Evolutionary conservation across 495 filamentous ascomycete genomes (phyloP), one percentile per base, ranked within the genome.

Genomic region (Aspergillus nidulans): DNA sequence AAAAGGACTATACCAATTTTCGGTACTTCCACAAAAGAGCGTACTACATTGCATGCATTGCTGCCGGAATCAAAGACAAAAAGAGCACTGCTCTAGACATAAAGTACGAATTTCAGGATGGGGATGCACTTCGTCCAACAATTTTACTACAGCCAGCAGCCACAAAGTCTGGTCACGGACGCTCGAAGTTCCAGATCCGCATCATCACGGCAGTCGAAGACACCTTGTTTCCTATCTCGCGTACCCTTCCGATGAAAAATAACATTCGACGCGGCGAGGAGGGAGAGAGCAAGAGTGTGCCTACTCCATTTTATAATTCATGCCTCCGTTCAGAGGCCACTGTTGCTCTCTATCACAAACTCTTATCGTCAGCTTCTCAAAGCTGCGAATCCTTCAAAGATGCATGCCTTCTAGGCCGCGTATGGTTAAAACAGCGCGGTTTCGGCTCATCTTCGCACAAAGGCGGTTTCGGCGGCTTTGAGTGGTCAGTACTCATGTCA

Each of bases 21-120:
- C 81, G 94, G 56, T 98, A 92, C 69, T 97, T 97, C 63, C 86
- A 97, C 70, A 96, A 97, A 67, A 75, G 92, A 52, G 90, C 94
- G 4, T 97, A 91, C 63, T 97, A 95, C 58, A 70, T 98, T 24
- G 89, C 92, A 32, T 88, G 84, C 57, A 67, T 97, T 53, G 85
- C 89, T 2, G 81, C 82, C 25, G 81, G 79, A 5, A 74, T 98
- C 19, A 82, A 81, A 51, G 76, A 81, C 23, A 68, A 77, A 0
- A 66, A 82, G 24, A 74, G 71, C 9, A 60, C 78, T 6, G 71
- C 70, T 1, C 75, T 87, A 48, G 73, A 82, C 6, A 48, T 91
- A 23, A 76, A 73, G 1, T 96, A 86, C 73, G 75, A 77, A 18
- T 73, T 81, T 59, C 76, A 92, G 23, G 83, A 92, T 65, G 92